Evolutionary conservation across 169 alveolate genomes (phyloP).

Genomic region (Plasmodium berghei): DNA sequence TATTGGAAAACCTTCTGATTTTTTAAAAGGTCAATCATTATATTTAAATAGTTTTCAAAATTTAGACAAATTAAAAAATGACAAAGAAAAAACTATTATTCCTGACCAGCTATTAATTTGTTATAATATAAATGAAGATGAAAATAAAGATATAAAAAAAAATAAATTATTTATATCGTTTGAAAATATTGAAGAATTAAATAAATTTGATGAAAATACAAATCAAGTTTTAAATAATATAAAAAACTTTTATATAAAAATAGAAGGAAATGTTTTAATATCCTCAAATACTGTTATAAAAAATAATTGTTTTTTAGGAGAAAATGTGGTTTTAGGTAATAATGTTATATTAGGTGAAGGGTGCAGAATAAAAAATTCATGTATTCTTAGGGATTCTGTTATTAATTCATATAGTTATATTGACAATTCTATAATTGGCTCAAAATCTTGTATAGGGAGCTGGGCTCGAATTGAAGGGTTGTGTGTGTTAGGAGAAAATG

Average conservation of each 20-base stretch:
- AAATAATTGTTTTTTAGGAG: conserved; percentile 91
- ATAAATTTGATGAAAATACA: conserved; percentile 19
- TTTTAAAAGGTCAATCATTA: conserved; percentile 79
- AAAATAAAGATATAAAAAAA: conserved; percentile 7
- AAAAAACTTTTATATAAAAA: conserved; percentile 5
- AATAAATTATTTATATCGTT: conserved; percentile 53
- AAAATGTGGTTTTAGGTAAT: conserved; percentile 94
- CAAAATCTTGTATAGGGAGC: conserved; percentile 93
- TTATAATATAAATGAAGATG: conserved; percentile 17
- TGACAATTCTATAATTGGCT: conserved; percentile 93
- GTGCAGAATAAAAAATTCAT: conserved; percentile 90
- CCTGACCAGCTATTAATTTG: conserved; percentile 29
- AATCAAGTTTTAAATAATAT: conserved; percentile 25
- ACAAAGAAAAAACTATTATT: neutral
- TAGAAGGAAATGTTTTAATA: conserved; percentile 83
- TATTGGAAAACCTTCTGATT: conserved; percentile 84
- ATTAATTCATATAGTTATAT: conserved; percentile 89
- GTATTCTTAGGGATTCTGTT: conserved; percentile 88
- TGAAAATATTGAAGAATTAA: conserved; percentile 70
- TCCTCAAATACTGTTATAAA: conserved; percentile 88
- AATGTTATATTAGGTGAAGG: conserved; percentile 94
- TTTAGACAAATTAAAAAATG: conserved; percentile 10
- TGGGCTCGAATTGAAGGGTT: conserved; percentile 96
- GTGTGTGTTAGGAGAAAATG: conserved; percentile 96
- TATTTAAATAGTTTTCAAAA: conserved; percentile 65